Base-by-base conservation (phyloP, 257 asterid species). In the Oldenlandia corymbosa region DNA sequence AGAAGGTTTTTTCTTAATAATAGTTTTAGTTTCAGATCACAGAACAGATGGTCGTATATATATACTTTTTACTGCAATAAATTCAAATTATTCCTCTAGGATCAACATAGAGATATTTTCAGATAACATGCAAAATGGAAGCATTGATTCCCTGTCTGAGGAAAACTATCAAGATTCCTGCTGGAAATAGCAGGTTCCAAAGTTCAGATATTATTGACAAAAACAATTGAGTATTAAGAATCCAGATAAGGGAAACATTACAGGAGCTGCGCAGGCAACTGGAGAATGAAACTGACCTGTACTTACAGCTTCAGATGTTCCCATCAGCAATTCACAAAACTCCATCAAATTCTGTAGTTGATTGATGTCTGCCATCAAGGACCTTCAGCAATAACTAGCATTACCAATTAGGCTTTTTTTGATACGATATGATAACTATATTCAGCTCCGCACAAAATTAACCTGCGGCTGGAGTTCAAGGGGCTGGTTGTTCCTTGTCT, bases 381-480 rank as follows among this genome's bases (percentile, higher is more conserved):
- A 76, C 68, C 81, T 76, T 62, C 69, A 63, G 54, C 53, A 54
- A 34, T 56, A 68, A 52, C 51, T 30, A 41, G 14, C 55, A 61
- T 4, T 21, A 63, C 16, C 55, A 61, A 43, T 75, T 62, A 70
- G 60, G 49, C 21, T 41, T 16, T 4, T 18, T 60, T 11, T 13
- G 10, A 31, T 26, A 61, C 43, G 28, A 28, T 26, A 61, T 61
- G 10, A 26, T 12, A n/a, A 61, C 3, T 27, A 43, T 45, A 61
- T 61, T 55, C 55, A 43, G 42, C 54, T 61, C 66, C 13, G 17
- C 24, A 61, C 42, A 27, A 42, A 28, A 27, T 14, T 37, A 64
- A 76, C 81, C 81, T 72, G 71, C 63, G 68, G 61, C 67, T 64
- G 43, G 60, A 54, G 32, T 76, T 71, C 67, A 73, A 64, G 41